Percentiles rank a stretch among this genome's conserved stretches.
Conservation (phyloP, 1,139 yeast genomes). For the Blastobotrys ciferrii region DNA sequence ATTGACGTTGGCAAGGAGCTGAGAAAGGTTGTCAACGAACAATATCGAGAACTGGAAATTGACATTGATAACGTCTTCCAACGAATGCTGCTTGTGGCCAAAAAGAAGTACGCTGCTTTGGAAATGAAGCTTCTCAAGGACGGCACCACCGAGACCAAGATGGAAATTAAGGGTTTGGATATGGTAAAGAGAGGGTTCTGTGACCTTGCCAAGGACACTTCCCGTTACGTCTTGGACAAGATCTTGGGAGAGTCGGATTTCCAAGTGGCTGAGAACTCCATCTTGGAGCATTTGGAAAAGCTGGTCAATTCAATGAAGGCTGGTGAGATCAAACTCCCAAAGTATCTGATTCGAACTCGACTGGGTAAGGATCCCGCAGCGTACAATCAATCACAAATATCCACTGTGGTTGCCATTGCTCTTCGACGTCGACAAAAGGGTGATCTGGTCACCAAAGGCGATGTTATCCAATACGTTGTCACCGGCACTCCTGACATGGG, state of each 20-base stretch:
- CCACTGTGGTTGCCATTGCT: constrained; percentile 96
- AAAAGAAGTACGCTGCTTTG: constrained; percentile 96
- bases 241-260: constrained; percentile 73
- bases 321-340: constrained; percentile 59
- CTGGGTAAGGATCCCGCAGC: constrained; percentile 43
- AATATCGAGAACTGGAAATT: constrained; percentile 83
- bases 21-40: constrained; percentile 80
- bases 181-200: constrained; percentile 97
- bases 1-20: constrained; percentile 80
- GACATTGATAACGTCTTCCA: constrained; percentile 94
- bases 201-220: constrained; percentile 84
- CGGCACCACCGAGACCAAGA: constrained; percentile 46
- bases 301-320: constrained; percentile 47
- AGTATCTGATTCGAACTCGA: constrained; percentile 45
- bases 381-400: constrained; percentile 53
- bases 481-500: constrained; percentile 45
- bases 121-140: constrained; percentile 45
- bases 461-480: constrained; percentile 84
- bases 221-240: constrained; percentile 70
- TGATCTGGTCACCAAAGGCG: constrained; percentile 82
- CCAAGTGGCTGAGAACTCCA: constrained; percentile 69
- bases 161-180: constrained; percentile 95
- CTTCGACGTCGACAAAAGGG: constrained; percentile 75
- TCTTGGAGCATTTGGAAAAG: constrained; percentile 68
- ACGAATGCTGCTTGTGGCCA: constrained; percentile 83